Conservation (phyloP, 1,284 basidiomycete species). For the Trametes versicolor region DNA sequence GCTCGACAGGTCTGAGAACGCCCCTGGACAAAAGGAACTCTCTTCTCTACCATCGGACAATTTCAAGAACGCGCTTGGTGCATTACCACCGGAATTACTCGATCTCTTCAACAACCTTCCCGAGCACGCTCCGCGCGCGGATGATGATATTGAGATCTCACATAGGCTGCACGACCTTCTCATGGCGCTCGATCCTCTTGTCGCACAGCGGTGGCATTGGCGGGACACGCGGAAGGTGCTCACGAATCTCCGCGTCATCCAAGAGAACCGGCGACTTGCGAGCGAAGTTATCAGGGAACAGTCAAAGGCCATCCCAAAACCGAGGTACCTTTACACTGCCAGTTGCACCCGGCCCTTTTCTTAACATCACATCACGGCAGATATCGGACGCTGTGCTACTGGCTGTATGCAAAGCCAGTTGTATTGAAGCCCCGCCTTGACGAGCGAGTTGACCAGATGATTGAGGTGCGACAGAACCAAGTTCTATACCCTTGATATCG, state of each 20-base stretch:
- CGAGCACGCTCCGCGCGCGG: conserved; percentile 58
- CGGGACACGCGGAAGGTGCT: conserved; percentile 91
- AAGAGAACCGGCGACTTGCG: conserved; percentile 72
- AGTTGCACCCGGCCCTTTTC: not conserved
- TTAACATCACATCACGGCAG: conserved; percentile 50
- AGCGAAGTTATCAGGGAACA: conserved; percentile 80
- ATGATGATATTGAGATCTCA: conserved; percentile 62
- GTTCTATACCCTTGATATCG: not conserved
- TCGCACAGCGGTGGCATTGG: conserved; percentile 95
- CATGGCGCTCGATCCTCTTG: conserved; percentile 73
- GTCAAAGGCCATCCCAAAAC: conserved; percentile 53
- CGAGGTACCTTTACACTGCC: conserved; percentile 52
- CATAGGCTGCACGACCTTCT: conserved; percentile 76
- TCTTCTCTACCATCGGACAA: conserved; percentile 22
- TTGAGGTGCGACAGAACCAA: conserved; percentile 62
- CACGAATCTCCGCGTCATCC: conserved; percentile 83
- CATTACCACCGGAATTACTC: conserved; percentile 58
- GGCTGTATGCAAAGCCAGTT: conserved; percentile 86
- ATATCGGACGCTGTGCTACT: conserved; percentile 89
- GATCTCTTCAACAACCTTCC: conserved; percentile 65
- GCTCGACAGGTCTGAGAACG: conserved; percentile 31
- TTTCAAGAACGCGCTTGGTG: conserved; percentile 50
- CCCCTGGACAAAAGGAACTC: not conserved
- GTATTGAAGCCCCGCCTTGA: conserved; percentile 79
- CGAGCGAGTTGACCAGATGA: conserved; percentile 88